Conservation (phyloP, 306 rosid species). For the Macrotyloma uniflorum region DNA sequence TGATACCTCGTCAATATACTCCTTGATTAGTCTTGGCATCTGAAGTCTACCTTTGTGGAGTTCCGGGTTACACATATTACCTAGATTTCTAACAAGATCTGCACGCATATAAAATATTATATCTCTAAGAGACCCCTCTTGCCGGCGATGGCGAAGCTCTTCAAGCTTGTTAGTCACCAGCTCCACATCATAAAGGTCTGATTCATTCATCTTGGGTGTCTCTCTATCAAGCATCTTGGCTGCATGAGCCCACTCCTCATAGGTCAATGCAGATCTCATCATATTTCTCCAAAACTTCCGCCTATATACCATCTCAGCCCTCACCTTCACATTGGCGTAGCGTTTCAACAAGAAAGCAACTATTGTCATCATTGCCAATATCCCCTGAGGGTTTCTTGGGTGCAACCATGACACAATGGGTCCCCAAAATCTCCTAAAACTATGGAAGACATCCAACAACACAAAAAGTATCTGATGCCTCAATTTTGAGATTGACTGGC, state of each 20-base stretch:
- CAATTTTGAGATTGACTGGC: constrained; percentile 76
- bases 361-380: constrained; percentile 79
- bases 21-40: constrained; percentile 77
- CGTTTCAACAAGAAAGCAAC: constrained; percentile 78
- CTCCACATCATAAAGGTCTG: constrained; percentile 74
- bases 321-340: constrained; percentile 65
- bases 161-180: constrained; percentile 74
- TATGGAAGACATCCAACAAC: constrained; percentile 43
- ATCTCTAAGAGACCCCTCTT: constrained; percentile 71
- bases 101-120: constrained; percentile 86
- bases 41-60: constrained; percentile 87
- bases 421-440: constrained; percentile 49
- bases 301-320: constrained; percentile 77
- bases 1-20: constrained; percentile 80
- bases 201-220: constrained; percentile 74
- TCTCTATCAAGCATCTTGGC: constrained; percentile 92
- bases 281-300: constrained; percentile 88
- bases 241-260: constrained; percentile 96
- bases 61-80: constrained; percentile 84
- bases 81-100: constrained; percentile 83
- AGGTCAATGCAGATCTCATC: constrained; percentile 83
- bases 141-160: constrained; percentile 79
- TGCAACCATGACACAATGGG: constrained; percentile 73
- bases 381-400: constrained; percentile 85
- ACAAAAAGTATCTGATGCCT: constrained; percentile 53